Evolutionary conservation across 2,329 filamentous ascomycete species (phyloP), one percentile per base, ranked within the genome.

Genomic region (Domatiomyces globalis): DNA sequence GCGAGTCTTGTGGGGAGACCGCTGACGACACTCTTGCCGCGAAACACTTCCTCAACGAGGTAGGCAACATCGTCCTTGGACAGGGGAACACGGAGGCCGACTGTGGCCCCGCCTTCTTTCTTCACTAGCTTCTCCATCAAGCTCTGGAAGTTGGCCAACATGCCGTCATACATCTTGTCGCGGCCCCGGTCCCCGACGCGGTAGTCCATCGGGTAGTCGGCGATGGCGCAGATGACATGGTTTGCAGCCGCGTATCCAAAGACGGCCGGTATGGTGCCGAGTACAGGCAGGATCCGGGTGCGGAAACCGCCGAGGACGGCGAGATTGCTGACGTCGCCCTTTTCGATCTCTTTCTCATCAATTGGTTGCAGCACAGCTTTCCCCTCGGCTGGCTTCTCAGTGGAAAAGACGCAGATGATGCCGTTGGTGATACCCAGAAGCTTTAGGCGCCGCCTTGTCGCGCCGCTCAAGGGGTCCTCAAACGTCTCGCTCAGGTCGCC

Each of bases 211-310:
- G 92, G 92, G 62, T 98, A 98, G 6, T 82, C 85, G 57, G 76
- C 69, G 46, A 96, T 78, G 52, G 81, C 79, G 51, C 94, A 76
- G 58, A 98, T 90, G 54, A 96, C 81, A 64, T 96, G 87, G 67
- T 96, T 98, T 3, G 92, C 92, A 7, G 86, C 80, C 0, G 84
- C 85, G 51, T 95, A 85, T 7, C 92, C 92, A 66, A 98, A 98
- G 0, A 96, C 83, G 2, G 92, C 90, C 0, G 92, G 92, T 89
- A 98, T 95, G 0, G 92, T 98, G 0, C 92, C 92, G 2, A 98
- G 71, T 0, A 98, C 92, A 0, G 92, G 92, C 7, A 98, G 69
- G 52, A 98, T 98, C n/a, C 92, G 78, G 8, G 95, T 87, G 20
- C 92, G 78, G 67, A 98, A 98, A 64, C 95, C 89, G 1, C 89